Conservation (phyloP, 75 land plant genomes). For the Pinus albicaulis region DNA sequence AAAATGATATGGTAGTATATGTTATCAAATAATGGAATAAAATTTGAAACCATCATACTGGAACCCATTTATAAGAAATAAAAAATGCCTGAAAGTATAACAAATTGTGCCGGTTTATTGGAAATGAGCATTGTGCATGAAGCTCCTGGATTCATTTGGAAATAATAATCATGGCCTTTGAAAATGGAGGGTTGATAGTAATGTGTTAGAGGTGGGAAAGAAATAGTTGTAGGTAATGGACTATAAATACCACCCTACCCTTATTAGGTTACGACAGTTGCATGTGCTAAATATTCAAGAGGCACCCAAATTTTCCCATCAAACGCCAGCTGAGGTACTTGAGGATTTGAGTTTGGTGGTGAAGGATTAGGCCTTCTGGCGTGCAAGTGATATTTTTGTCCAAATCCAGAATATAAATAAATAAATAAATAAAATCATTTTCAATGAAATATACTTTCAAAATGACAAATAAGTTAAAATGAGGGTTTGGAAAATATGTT, state of each 20-base stretch:
- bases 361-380: constrained; percentile 75
- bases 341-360: constrained; percentile 40
- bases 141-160: constrained; percentile 6
- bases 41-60: too few relatives aligned
- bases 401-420: not conserved
- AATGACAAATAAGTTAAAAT: not conserved
- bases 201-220: too few relatives aligned
- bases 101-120: too few relatives aligned
- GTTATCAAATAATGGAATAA: too few relatives aligned
- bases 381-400: constrained; percentile 94
- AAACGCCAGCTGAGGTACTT: constrained; percentile 79
- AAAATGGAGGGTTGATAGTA: constrained; percentile 10
- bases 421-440: too few relatives aligned
- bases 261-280: constrained; percentile 2
- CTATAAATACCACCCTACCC: not conserved
- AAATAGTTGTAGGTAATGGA: not conserved
- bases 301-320: constrained; percentile 94
- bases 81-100: too few relatives aligned
- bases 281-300: constrained; percentile 67
- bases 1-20: too few relatives aligned
- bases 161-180: constrained; percentile 12
- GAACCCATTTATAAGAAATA: too few relatives aligned
- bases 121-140: not conserved
- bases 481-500: not conserved
- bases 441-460: not conserved